Conservation (phyloP, 1,284 basidiomycete species). For the Moesziomyces aphidis region DNA sequence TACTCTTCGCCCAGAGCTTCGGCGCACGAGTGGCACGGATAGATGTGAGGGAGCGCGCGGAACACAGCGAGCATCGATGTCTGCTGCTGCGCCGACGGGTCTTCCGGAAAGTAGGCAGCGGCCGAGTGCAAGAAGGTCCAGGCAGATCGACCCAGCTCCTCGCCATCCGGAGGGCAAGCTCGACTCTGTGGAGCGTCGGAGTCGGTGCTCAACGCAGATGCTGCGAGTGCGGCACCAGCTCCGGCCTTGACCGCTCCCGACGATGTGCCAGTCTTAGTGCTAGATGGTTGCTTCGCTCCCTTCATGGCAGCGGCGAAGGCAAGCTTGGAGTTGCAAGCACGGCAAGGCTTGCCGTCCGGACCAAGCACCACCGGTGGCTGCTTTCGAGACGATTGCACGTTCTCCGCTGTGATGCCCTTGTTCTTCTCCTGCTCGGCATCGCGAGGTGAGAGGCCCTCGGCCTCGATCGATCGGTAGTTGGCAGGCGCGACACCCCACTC, state of each 20-base stretch:
- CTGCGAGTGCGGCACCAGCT: constrained; percentile 9
- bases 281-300: constrained; percentile 14
- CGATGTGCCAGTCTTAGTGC: neutral
- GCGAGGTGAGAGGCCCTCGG: constrained; percentile 68
- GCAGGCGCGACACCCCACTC: constrained; percentile 85
- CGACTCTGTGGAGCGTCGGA: neutral
- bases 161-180: constrained; percentile 62
- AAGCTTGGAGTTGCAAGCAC: constrained; percentile 63
- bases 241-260: constrained; percentile 2
- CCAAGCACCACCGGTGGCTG: constrained; percentile 54
- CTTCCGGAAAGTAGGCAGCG: constrained; percentile 63
- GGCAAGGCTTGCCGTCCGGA: constrained; percentile 66
- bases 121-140: constrained; percentile 65
- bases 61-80: constrained; percentile 56
- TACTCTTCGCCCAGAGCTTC: constrained; percentile 56
- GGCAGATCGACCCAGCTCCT: constrained; percentile 60
- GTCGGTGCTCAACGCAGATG: constrained; percentile 1
- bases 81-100: constrained; percentile 53
- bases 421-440: constrained; percentile 20
- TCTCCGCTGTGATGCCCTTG: constrained; percentile 22
- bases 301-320: constrained; percentile 64
- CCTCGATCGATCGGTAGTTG: constrained; percentile 20
- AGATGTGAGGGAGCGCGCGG: constrained; percentile 55
- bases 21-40: constrained; percentile 63
- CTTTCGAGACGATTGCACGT: constrained; percentile 17